Percentiles rank a stretch among this genome's conserved stretches.
phyloP scores from a whole-genome alignment of 768 basidiomycete genomes.

The Clitopilus passeckerianus region DNA sequence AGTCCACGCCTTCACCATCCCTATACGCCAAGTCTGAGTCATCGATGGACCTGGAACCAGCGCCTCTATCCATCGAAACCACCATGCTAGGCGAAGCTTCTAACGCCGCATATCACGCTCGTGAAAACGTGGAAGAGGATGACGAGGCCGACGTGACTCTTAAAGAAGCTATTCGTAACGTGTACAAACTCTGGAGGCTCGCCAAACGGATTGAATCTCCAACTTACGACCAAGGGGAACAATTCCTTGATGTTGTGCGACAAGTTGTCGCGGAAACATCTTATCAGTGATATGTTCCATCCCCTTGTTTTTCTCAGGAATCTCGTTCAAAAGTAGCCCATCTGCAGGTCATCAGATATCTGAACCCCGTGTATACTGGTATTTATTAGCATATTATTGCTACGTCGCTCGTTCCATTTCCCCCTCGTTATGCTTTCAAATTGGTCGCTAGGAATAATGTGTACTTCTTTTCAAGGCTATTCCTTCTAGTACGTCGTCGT shows the following conservation, averaged over 20 bases:
- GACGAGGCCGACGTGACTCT: slow-evolving; percentile 32
- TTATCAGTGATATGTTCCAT: background rate
- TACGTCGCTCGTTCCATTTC: background rate
- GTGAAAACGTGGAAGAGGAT: background rate
- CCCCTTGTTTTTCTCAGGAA: background rate
- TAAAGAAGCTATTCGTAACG: slow-evolving; percentile 44
- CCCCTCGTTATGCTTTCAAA: background rate
- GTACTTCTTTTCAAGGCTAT: too few relatives aligned
- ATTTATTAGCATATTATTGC: background rate
- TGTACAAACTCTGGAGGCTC: slow-evolving; percentile 58
- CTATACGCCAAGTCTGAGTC: slow-evolving; percentile 2
- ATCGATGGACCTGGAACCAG: background rate
- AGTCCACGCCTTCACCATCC: slow-evolving; percentile 4
- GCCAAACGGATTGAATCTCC: slow-evolving; percentile 17
- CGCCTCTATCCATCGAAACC: background rate
- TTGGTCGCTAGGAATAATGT: too few relatives aligned
- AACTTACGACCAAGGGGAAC: slow-evolving; percentile 18
- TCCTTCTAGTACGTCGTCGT: too few relatives aligned
- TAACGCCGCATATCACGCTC: slow-evolving; percentile 3
- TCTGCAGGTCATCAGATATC: background rate
- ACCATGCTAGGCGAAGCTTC: background rate
- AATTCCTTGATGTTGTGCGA: slow-evolving; percentile 34
- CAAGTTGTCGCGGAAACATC: slow-evolving; percentile 19
- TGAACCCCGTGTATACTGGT: background rate
- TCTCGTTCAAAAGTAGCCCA: background rate